Evolutionary conservation across 495 filamentous ascomycete species (phyloP).

Genomic region (Podospora conica): DNA sequence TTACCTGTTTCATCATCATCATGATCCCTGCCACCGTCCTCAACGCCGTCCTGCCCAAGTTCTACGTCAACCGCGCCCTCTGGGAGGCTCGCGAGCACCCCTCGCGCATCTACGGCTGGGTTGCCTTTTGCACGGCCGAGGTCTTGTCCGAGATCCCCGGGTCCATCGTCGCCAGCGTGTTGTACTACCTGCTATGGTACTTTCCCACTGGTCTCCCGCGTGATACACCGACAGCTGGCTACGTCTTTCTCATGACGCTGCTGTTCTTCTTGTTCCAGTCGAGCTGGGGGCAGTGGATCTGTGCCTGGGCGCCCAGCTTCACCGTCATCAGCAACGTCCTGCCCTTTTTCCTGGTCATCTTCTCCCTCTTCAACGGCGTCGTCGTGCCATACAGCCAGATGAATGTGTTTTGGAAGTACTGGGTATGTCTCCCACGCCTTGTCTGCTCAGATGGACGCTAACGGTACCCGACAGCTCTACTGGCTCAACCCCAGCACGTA

Average conservation of each 20-base stretch:
- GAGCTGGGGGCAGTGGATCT: conserved; percentile 80
- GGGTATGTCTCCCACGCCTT: conserved; percentile 30
- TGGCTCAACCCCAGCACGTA: conserved; percentile 64
- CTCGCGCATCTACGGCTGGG: conserved; percentile 74
- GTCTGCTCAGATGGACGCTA: background rate
- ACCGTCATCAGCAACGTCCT: conserved; percentile 69
- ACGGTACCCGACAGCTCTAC: conserved; percentile 44
- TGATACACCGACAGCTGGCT: conserved; percentile 60
- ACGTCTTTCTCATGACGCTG: conserved; percentile 77
- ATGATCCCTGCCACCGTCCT: conserved; percentile 63
- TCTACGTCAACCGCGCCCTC: conserved; percentile 68
- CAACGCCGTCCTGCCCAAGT: conserved; percentile 78
- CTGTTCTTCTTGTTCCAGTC: conserved; percentile 75
- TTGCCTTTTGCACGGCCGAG: conserved; percentile 73
- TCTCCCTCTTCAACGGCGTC: conserved; percentile 70
- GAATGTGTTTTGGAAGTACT: conserved; percentile 71
- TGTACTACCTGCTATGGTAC: conserved; percentile 80
- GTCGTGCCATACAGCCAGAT: conserved; percentile 55
- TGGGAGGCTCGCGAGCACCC: conserved; percentile 75
- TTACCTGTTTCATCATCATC: conserved; percentile 68
- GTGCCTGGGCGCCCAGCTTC: conserved; percentile 72
- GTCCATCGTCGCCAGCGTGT: conserved; percentile 52
- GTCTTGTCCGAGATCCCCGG: conserved; percentile 72
- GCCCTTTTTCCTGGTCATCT: conserved; percentile 77
- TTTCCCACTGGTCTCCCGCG: conserved; percentile 65